Conservation (phyloP, 2,329 filamentous ascomycete genomes). For the Leptoxyphium fumago region DNA sequence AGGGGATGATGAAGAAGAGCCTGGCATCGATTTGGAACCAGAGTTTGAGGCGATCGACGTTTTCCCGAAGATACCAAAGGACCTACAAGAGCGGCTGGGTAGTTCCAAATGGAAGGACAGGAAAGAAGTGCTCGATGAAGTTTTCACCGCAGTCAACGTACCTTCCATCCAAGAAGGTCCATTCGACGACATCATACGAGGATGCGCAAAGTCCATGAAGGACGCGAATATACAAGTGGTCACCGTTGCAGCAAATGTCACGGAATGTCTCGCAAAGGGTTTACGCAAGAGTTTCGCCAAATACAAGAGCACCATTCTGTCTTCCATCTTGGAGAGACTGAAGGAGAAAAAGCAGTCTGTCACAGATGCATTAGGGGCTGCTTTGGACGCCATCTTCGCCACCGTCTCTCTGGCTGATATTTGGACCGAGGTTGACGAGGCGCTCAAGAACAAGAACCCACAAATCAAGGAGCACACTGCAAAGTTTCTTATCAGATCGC, state of each 20-base stretch:
- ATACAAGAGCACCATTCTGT: slow-evolving; percentile 67
- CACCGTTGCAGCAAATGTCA: slow-evolving; percentile 80
- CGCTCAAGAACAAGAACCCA: slow-evolving; percentile 85
- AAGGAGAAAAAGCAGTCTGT: slow-evolving; percentile 95
- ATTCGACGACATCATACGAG: slow-evolving; percentile 70
- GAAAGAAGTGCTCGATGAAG: slow-evolving; percentile 80
- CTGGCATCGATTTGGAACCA: slow-evolving; percentile 53
- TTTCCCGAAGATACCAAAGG: slow-evolving; percentile 61
- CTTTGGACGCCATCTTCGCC: slow-evolving; percentile 57
- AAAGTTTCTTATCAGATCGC: slow-evolving; percentile 78
- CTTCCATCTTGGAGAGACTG: slow-evolving; percentile 82
- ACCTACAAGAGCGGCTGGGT: slow-evolving; percentile 68
- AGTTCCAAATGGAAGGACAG: slow-evolving; percentile 98
- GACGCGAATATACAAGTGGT: slow-evolving; percentile 95
- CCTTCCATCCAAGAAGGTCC: slow-evolving; percentile 84
- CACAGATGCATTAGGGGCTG: slow-evolving; percentile 72
- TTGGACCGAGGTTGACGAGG: slow-evolving; percentile 78
- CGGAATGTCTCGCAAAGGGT: slow-evolving; percentile 78
- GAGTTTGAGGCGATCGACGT: slow-evolving; percentile 74
- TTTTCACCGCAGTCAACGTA: slow-evolving; percentile 63
- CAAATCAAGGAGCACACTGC: slow-evolving; percentile 94
- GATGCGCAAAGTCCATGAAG: slow-evolving; percentile 93
- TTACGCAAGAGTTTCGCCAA: slow-evolving; percentile 64
- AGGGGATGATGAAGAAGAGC: slow-evolving; percentile 44
- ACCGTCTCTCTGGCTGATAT: slow-evolving; percentile 66